Base-by-base conservation (phyloP, 1,284 basidiomycete species). In the Ustilago xerochloae region DNA sequence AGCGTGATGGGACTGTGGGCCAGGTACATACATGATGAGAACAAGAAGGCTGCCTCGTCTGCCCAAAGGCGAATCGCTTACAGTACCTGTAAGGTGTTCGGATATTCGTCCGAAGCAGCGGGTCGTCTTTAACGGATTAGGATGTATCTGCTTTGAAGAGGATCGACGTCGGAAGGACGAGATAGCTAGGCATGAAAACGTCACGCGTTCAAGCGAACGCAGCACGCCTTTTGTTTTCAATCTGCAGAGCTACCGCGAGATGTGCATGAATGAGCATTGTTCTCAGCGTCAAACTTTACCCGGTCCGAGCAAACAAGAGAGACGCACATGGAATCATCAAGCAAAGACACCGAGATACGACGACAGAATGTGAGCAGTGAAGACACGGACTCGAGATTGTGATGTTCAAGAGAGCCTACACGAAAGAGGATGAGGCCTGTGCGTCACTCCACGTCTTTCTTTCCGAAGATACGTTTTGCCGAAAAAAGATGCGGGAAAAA, bases 401-500 rank as follows among this genome's bases (percentile, higher is more conserved):
- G n/a, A 39, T 10, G 15, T 18, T 8, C 38, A n/a, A 18, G 15
- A n/a, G 38, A 39, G 7, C 38, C n/a, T 6, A 39, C 15, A 20
- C 13, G 18, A 46, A 24, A 26, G 28, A 46, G 7, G 43, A 20
- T 46, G 29, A 51, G 56, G 56, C 41, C 51, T 59, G 56, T 65
- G 63, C 56, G 56, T 65, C 56, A 65, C 63, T 55, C 63, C 51
- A 46, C 63, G 33, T 45, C 46, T 49, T 26, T 63, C 36, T 28
- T 20, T n/a, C n/a, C n/a, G n/a, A n/a, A n/a, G n/a, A n/a, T n/a
- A 26, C 29, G 45, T 48, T 54, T 55, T 22, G 26, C 30, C 39
- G 32, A 41, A 45, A 26, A 49, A 33, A n/a, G 36, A 41, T 6
- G 39, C 30, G 26, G 35, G 5, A 32, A 35, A 16, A 22, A 22